Conservation (phyloP, 1,284 basidiomycete genomes). For the Termitomyces sp. region DNA sequence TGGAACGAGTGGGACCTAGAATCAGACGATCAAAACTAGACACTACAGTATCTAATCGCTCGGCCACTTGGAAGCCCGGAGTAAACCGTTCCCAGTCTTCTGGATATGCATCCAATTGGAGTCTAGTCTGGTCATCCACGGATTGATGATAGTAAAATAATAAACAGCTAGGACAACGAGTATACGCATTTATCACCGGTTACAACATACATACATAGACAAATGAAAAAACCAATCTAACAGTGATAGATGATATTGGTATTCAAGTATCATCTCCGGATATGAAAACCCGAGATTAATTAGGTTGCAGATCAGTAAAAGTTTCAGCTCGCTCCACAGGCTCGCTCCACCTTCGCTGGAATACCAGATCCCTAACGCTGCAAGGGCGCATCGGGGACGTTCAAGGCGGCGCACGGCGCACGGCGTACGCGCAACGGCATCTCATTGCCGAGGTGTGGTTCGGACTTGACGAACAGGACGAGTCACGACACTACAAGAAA, state of each 20-base stretch:
- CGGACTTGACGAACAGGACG: background rate
- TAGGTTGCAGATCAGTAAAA: background rate
- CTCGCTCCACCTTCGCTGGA: too few species aligned
- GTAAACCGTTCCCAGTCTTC: background rate
- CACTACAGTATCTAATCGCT: background rate
- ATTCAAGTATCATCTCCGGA: background rate
- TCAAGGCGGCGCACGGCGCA: background rate
- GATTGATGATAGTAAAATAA: background rate
- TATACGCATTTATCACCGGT: background rate
- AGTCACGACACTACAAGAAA: background rate
- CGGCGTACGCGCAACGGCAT: background rate
- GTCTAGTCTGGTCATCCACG: background rate
- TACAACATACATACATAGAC: too few species aligned
- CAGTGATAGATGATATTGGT: background rate
- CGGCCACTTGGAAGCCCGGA: background rate
- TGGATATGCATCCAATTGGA: background rate
- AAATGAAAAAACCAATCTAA: background rate
- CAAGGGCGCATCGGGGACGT: background rate
- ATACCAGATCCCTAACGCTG: background rate
- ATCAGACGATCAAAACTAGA: background rate
- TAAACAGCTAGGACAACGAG: background rate
- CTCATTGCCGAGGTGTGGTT: background rate
- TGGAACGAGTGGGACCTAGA: background rate
- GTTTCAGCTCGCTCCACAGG: background rate
- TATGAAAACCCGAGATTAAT: background rate